These are phyloP conservation scores for Fomitopsis schrenkii DNA, from an alignment of 1,284 basidiomycete genomes.

Conservation along the genomic window DNA sequence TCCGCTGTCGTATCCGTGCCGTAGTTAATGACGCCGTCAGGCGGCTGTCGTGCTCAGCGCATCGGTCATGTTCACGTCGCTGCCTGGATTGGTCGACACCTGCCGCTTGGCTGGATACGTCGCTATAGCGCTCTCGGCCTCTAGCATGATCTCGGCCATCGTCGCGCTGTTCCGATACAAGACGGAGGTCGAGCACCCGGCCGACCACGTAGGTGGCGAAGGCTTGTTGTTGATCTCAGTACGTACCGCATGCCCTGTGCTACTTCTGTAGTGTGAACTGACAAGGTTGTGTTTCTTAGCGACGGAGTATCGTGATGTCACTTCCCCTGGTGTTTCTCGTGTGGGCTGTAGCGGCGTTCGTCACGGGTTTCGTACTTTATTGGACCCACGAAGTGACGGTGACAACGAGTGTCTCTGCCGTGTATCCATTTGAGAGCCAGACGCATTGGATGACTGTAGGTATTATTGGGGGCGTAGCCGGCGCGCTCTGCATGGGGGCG, in stretches of 20 bases:
- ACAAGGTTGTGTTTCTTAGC: constrained; percentile 32
- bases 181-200: constrained; percentile 49
- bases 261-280: not conserved
- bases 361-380: constrained; percentile 61
- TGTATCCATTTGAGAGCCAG: constrained; percentile 37
- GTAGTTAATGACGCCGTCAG: constrained; percentile 29
- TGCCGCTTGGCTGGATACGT: constrained; percentile 60
- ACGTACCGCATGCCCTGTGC: constrained; percentile 20
- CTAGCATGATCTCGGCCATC: constrained; percentile 63
- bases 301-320: constrained; percentile 58
- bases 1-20: not conserved
- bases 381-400: constrained; percentile 13
- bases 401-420: not conserved
- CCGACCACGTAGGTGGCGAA: constrained; percentile 43
- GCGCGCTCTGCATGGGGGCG: constrained; percentile 53
- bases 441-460: constrained; percentile 62
- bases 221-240: constrained; percentile 58
- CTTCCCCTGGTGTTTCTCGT: constrained; percentile 71
- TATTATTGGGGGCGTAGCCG: constrained; percentile 54
- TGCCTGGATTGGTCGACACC: constrained; percentile 63
- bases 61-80: constrained; percentile 71
- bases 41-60: constrained; percentile 74
- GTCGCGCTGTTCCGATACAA: constrained; percentile 66
- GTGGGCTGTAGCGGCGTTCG: constrained; percentile 63
- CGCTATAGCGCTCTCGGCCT: constrained; percentile 60